Evolutionary conservation across 1,139 yeast species (phyloP), one percentile per base, ranked within the genome.

Genomic region (Arxiozyma slooffiae): DNA sequence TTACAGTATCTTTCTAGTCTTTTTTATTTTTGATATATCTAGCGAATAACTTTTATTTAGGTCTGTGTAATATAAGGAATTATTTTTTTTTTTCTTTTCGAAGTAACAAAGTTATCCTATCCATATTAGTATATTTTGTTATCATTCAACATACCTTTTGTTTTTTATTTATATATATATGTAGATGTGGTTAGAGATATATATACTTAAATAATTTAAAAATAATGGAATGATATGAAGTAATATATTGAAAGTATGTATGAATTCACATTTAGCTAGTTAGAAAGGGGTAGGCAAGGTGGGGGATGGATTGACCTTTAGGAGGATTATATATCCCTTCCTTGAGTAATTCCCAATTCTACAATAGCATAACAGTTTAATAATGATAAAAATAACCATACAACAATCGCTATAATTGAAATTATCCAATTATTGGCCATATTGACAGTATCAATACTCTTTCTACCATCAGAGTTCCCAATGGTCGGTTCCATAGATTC

Each of bases 281-380:
- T 11, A n/a, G 14, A 11, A 11, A 4, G 7, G 4, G 3, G n/a
- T 16, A 11, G 6, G 36, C 11, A 7, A 4, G 6, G n/a, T 30
- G 34, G 34, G 9, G 18, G 11, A 21, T 18, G 14, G 7, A 4
- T n/a, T 23, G 21, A 36, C 22, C 17, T n/a, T n/a, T n/a, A n/a
- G n/a, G n/a, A 36, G 44, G 36, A 51, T 55, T 20, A 40, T 1
- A 61, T 50, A 43, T 61, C 38, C 17, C 21, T 58, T 23, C 66
- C 67, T 46, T 61, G 63, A 3, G 62, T 54, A 6, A 63, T 42
- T 38, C 67, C 67, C 30, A 64, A 49, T 57, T 83, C 79, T 34
- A 81, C 82, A 52, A 85, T 77, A 52, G 87, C 82, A 63, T 85
- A 86, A 18, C 83, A 73, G 62, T 85, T 85, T 67, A 85, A 73